Evolutionary conservation across 2,329 filamentous ascomycete genomes (phyloP).

Genomic region (Rugonectria rugulosa): DNA sequence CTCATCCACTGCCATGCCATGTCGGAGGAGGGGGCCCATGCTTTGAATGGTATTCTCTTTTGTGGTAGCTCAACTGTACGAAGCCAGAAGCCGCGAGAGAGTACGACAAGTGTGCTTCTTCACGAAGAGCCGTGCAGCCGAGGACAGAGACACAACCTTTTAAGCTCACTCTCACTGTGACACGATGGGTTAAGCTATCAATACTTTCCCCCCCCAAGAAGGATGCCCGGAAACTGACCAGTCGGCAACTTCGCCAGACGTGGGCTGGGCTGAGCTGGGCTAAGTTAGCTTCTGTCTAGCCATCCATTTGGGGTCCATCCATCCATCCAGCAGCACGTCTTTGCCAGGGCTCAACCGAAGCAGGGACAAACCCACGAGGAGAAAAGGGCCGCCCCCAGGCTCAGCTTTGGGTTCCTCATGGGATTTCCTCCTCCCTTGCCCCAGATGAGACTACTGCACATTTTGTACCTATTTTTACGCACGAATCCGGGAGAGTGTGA

Average conservation of each 20-base stretch:
- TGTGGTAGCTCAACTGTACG: neutral
- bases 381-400: neutral
- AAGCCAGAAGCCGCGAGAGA: neutral
- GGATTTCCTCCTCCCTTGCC: constrained; percentile 14
- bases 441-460: constrained; percentile 4
- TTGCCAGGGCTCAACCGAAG: constrained; percentile 30
- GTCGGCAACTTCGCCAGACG: constrained; percentile 5
- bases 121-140: too few species aligned
- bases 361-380: constrained; percentile 17
- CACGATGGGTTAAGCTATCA: too few species aligned
- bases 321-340: neutral
- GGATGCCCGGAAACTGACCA: neutral
- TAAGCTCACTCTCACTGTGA: too few species aligned
- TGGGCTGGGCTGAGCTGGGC: neutral
- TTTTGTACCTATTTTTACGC: constrained; percentile 19
- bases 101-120: too few species aligned
- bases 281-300: too few species aligned
- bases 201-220: neutral
- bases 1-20: constrained; percentile 18
- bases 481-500: too few species aligned
- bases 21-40: constrained; percentile 13
- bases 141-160: too few species aligned
- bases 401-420: constrained; percentile 8
- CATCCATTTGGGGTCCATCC: too few species aligned
- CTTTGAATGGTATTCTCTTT: constrained; percentile 11